Evolutionary conservation across 2,329 filamentous ascomycete genomes (phyloP), one percentile per base, ranked within the genome.

Genomic region (Blastomyces parvus): DNA sequence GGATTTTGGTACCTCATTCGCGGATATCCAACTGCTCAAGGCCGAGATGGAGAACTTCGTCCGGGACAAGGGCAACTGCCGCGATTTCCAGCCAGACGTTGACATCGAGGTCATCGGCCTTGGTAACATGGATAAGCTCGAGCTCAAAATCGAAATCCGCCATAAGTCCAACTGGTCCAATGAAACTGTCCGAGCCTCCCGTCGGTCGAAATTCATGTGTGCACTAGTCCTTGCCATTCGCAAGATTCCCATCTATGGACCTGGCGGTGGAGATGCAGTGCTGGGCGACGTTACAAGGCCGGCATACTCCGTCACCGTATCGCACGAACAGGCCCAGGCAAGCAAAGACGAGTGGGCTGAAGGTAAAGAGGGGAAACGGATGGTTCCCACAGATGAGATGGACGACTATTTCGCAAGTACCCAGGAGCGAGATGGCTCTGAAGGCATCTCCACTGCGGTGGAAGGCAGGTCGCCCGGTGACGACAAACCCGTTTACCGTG

Each of bases 181-280:
- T 76, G 93, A 96, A 69, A 82, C 84, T 1, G 83, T 97, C 50
- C 88, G 92, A 50, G 87, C 88, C 22, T 84, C 88, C 7, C 86
- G 92, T 61, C 87, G 93, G 65, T 95, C 89, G 74, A 97, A 96
- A 77, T 97, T 99, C 79, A 96, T 97, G 86, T 96, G 92, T 72
- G 94, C 94, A 0, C 81, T 99, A 64, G 87, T 94, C 4, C 77
- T 91, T 9, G 91, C 93, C 3, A 79, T 97, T 64, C 89, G 91
- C 77, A 91, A 88, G 78, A 83, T 99, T 22, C 93, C 92, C 11
- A 93, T 99, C 71, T 84, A 90, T 69, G 86, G 81, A 25, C 93
- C 93, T 63, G 91, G 88, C 50, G 91, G 88, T 64, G 89, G 87
- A 63, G 79, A 78, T 65, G 80, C 83, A 64, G 84, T 83, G 50